phyloP scores from a whole-genome alignment of 371 early-diverging fungal genomes.

The Sanchytrium tribonematis region DNA sequence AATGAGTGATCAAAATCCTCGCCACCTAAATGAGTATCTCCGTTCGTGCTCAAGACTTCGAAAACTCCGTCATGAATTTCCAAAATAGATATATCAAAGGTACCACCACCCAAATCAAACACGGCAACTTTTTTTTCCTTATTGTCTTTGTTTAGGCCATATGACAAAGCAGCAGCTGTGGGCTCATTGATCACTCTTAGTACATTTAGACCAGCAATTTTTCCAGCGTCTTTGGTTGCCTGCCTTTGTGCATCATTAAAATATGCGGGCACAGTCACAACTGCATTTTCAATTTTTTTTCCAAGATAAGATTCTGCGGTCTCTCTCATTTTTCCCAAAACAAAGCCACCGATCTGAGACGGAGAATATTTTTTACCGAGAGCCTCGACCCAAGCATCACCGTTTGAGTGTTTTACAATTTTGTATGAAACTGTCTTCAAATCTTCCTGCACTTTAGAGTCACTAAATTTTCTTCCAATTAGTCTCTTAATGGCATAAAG shows the following conservation, averaged over 20 bases:
- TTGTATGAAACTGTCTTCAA: conserved; percentile 63
- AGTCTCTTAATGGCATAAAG: conserved; percentile 82
- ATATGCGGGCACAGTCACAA: conserved; percentile 80
- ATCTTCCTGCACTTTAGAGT: conserved; percentile 49
- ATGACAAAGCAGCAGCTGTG: conserved; percentile 94
- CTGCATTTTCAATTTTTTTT: conserved; percentile 58
- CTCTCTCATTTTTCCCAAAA: conserved; percentile 85
- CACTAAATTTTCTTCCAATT: conserved; percentile 76
- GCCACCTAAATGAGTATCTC: conserved; percentile 78
- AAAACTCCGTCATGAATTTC: conserved; percentile 93
- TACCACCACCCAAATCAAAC: conserved; percentile 99
- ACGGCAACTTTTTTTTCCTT: conserved; percentile 75
- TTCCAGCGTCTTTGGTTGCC: conserved; percentile 94
- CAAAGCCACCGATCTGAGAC: conserved; percentile 70
- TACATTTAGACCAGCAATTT: conserved; percentile 82
- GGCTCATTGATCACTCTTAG: conserved; percentile 97
- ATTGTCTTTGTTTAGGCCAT: conserved; percentile 82
- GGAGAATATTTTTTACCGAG: conserved; percentile 77
- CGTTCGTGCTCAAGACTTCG: conserved; percentile 66
- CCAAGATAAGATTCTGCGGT: conserved; percentile 67
- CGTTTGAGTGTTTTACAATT: conserved; percentile 63
- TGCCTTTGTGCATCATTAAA: conserved; percentile 92
- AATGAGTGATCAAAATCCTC: conserved; percentile 89
- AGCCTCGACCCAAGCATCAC: conserved; percentile 90
- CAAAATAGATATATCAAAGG: conserved; percentile 96